A percentile compares a stretch with the other conserved stretches of the same genome.
Evolutionary conservation across 2,329 filamentous ascomycete genomes (phyloP).

Genomic region (Aspergillus pseudonomiae): DNA sequence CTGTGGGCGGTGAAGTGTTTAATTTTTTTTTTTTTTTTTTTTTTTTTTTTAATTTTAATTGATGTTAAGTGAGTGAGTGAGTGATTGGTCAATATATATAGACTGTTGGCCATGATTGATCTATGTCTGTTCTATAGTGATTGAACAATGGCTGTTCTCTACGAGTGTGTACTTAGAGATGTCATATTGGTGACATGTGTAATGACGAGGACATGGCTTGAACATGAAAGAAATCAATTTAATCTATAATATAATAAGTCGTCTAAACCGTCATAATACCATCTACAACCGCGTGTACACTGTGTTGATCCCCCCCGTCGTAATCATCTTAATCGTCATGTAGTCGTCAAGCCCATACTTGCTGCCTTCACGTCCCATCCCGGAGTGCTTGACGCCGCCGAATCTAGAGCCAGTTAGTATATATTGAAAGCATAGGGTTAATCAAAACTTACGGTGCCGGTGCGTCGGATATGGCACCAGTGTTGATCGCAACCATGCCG

Average conservation of each 20-base stretch:
- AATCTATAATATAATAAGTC: not conserved
- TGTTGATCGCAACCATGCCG: conserved; percentile 64
- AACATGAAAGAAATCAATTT: not conserved
- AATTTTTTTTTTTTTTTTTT: not conserved
- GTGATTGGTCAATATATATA: no score
- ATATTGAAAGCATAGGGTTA: not conserved
- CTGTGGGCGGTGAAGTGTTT: not conserved
- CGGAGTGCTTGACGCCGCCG: conserved; percentile 77
- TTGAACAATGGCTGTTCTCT: not conserved
- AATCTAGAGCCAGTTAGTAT: conserved; percentile 50
- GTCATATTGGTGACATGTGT: not conserved
- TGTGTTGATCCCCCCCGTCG: conserved; percentile 17
- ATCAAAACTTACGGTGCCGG: not conserved
- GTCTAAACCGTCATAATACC: not conserved
- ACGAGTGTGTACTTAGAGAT: not conserved
- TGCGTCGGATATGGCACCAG: conserved; percentile 59
- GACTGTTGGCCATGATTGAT: no score
- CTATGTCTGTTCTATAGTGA: no score
- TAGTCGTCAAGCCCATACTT: conserved; percentile 76
- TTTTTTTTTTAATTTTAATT: no score
- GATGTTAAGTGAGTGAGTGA: no score
- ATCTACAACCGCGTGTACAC: conserved; percentile 3
- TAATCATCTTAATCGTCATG: conserved; percentile 64
- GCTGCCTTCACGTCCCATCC: conserved; percentile 75
- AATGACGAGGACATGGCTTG: no score